phyloP scores from a whole-genome alignment of 306 rosid genomes.

The Prunus campanulata region DNA sequence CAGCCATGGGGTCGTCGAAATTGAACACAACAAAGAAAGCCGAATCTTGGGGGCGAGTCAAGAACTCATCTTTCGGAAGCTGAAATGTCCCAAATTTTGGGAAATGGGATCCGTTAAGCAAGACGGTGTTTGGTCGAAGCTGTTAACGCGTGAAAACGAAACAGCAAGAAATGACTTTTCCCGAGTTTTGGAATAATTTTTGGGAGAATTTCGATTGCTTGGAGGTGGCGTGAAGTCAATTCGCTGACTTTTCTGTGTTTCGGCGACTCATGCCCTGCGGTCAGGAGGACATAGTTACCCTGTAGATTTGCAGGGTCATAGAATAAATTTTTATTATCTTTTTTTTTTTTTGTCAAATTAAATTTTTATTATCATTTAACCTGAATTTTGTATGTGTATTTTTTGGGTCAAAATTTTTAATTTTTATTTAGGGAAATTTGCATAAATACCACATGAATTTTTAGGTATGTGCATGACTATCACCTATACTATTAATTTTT shows the following conservation, averaged over 20 bases:
- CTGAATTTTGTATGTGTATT: too few relatives aligned
- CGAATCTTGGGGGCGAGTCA: slow-evolving; percentile 17
- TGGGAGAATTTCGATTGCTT: not conserved
- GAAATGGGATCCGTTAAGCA: not conserved
- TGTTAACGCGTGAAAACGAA: not conserved
- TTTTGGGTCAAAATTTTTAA: too few relatives aligned
- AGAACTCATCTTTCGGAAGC: slow-evolving; percentile 26
- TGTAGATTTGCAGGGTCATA: not conserved
- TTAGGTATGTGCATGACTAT: too few relatives aligned
- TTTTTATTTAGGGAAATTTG: too few relatives aligned
- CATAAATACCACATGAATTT: too few relatives aligned
- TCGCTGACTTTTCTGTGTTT: not conserved
- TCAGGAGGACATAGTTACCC: not conserved
- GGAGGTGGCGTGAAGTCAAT: not conserved
- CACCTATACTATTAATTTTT: too few relatives aligned
- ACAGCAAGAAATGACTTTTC: not conserved
- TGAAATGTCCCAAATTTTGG: slow-evolving; percentile 1
- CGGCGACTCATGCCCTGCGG: not conserved
- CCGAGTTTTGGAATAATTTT: not conserved
- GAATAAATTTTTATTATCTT: too few relatives aligned
- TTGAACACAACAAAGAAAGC: not conserved
- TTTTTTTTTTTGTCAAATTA: too few relatives aligned
- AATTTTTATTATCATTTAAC: too few relatives aligned
- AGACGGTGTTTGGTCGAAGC: not conserved
- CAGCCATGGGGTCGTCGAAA: slow-evolving; percentile 42